Evolutionary conservation across 2,329 filamentous ascomycete genomes (phyloP), one percentile per base, ranked within the genome.

Genomic region (Paecilomyces niveus): DNA sequence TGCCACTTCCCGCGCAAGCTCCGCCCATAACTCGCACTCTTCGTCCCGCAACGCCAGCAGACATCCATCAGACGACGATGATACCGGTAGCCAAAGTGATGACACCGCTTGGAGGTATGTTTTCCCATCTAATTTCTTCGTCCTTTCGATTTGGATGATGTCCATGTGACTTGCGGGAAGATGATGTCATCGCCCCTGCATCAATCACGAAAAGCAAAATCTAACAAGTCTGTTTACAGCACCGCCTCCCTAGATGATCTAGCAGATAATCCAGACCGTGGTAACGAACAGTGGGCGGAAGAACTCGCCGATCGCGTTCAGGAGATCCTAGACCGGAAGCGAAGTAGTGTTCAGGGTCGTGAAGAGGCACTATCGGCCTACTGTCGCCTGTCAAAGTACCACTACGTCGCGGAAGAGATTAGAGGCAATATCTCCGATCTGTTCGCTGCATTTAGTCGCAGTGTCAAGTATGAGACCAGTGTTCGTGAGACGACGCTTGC

Each of bases 281-380:
- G 81, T 11, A 75, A 80, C 54, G 80, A 81, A 26, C 77, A 78
- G 21, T 89, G 89, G 83, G 82, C 85, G 53, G 76, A 83, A 15
- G 81, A 84, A 58, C 75, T 92, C 33, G 78, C 81, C 29, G 82
- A 86, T 61, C 83, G 87, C 59, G 85, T 95, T 62, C 81, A 87
- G 54, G 85, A 89, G 64, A 83, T 96, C 29, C 80, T 88, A 57
- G 85, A 89, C 65, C 86, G 89, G 66, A 96, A 95, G 80, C 85
- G 88, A 63, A 90, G 87, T 73, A 91, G 86, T 63, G 83, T 82
- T 24, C 84, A 89, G 62, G 85, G 85, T 22, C 85, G 91, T 56
- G 88, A 91, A 66, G 79, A 84, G 49, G 82, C 81, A 31, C 76
- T 92, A 54, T 77, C 77, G 52, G 79, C 79, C 1, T 90, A 87